Evolutionary conservation across 2,329 filamentous ascomycete species (phyloP).

Genomic region (Lasiodiplodia citricola): DNA sequence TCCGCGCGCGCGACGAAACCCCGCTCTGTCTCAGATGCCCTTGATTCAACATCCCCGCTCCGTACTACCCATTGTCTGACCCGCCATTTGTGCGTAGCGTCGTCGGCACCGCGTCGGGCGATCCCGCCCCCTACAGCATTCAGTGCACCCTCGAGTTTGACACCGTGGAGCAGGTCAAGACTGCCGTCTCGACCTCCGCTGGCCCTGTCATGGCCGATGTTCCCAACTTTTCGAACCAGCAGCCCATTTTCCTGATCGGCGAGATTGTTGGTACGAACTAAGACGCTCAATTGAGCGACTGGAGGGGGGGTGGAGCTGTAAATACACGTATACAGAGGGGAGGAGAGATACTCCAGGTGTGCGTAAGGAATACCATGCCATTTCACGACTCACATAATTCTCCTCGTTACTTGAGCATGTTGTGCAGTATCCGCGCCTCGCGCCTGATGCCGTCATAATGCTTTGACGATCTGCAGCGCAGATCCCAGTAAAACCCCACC

Average conservation of each 20-base stretch:
- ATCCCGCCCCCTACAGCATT: constrained; percentile 39
- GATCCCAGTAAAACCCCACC: no score
- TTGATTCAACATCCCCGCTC: background rate
- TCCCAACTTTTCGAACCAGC: constrained; percentile 42
- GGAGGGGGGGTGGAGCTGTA: no score
- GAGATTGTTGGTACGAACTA: constrained; percentile 32
- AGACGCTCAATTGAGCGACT: background rate
- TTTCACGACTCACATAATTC: no score
- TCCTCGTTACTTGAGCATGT: no score
- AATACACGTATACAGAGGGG: no score
- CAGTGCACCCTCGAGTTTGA: constrained; percentile 42
- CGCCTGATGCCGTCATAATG: no score
- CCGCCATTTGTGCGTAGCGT: constrained; percentile 29
- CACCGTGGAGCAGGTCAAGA: constrained; percentile 35
- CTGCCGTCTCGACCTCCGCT: constrained; percentile 32
- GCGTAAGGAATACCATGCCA: no score
- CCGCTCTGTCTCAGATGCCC: background rate
- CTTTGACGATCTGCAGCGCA: no score
- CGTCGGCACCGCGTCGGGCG: constrained; percentile 24
- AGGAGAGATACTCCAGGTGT: no score
- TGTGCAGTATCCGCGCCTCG: no score
- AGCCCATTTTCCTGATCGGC: constrained; percentile 36
- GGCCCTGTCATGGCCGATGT: constrained; percentile 40
- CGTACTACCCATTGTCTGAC: constrained; percentile 13
- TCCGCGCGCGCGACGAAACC: background rate